A percentile compares a stretch with the other conserved stretches of the same genome.
phyloP scores from a whole-genome alignment of 352 stramenopile species.

The Aphanomyces euteiches region DNA sequence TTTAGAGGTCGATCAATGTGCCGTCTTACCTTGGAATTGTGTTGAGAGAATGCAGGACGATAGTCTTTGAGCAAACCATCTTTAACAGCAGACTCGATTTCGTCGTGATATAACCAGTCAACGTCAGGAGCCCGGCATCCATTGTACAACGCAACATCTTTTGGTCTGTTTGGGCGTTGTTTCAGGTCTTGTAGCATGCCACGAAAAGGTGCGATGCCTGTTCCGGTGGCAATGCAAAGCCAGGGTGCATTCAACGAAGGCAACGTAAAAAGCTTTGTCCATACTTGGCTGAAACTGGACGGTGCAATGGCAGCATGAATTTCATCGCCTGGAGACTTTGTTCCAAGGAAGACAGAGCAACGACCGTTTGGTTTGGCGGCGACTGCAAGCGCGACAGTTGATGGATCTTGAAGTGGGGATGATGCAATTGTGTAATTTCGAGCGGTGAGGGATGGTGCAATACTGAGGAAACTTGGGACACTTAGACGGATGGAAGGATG shows the following conservation, averaged over 20 bases:
- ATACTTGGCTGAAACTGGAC: slow-evolving; percentile 20
- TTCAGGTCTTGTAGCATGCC: slow-evolving; percentile 68
- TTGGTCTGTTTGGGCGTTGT: not conserved
- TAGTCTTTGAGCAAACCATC: slow-evolving; percentile 48
- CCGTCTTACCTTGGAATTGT: not conserved
- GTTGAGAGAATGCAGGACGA: slow-evolving; percentile 59
- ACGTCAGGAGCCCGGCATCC: slow-evolving; percentile 55
- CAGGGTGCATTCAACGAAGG: slow-evolving; percentile 36
- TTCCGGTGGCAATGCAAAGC: slow-evolving; percentile 74
- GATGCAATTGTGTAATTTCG: slow-evolving; percentile 84
- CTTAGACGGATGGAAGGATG: slow-evolving; percentile 63
- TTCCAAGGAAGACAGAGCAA: slow-evolving; percentile 69
- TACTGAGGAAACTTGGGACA: slow-evolving; percentile 63
- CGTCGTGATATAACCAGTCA: slow-evolving; percentile 70
- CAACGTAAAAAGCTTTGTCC: not conserved
- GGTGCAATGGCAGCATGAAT: slow-evolving; percentile 43
- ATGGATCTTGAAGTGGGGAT: slow-evolving; percentile 50
- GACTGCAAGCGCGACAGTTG: slow-evolving; percentile 68
- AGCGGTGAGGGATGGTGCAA: slow-evolving; percentile 57
- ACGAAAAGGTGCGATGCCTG: slow-evolving; percentile 77
- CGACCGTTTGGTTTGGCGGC: slow-evolving; percentile 60
- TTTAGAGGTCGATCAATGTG: slow-evolving; percentile 46
- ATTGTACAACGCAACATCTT: slow-evolving; percentile 48
- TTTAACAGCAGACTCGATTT: slow-evolving; percentile 46
- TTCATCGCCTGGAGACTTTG: slow-evolving; percentile 41